These are phyloP conservation scores for Brassica balearica DNA, from an alignment of 441 rosid genomes.

Conservation along the genomic window DNA sequence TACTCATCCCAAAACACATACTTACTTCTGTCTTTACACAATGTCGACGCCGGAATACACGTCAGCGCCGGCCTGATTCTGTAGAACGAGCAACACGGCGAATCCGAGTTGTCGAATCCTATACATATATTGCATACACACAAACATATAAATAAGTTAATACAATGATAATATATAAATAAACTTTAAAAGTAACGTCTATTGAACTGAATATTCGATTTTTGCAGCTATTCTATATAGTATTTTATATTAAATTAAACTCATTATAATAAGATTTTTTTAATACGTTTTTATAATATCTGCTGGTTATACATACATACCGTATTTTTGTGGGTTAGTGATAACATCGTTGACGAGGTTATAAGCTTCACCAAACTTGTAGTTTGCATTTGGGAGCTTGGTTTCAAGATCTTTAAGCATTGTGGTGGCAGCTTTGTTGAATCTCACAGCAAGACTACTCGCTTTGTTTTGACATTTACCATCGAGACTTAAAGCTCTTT, in stretches of 20 bases:
- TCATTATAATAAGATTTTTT: too few species aligned
- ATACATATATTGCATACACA: slow-evolving; percentile 19
- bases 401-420: slow-evolving; percentile 48
- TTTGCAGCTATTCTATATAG: background rate
- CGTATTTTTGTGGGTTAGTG: slow-evolving; percentile 68
- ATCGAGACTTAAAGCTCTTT: slow-evolving; percentile 67
- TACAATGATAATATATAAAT: background rate
- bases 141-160: background rate
- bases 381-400: slow-evolving; percentile 63
- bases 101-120: slow-evolving; percentile 83
- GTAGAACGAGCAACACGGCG: slow-evolving; percentile 92
- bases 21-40: slow-evolving; percentile 87
- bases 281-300: too few species aligned
- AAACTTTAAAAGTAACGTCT: background rate
- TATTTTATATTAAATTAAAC: too few species aligned
- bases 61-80: slow-evolving; percentile 85
- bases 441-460: slow-evolving; percentile 71
- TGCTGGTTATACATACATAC: slow-evolving; percentile 48
- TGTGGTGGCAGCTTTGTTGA: slow-evolving; percentile 67
- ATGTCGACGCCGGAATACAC: slow-evolving; percentile 75
- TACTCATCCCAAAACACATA: slow-evolving; percentile 87
- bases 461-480: slow-evolving; percentile 75
- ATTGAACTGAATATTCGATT: background rate
- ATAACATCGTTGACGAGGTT: slow-evolving; percentile 80
- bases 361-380: slow-evolving; percentile 81